A percentile compares a stretch with the other conserved stretches of the same genome.
phyloP scores from a whole-genome alignment of 768 basidiomycete species.

The Lactarius akahatsu region DNA sequence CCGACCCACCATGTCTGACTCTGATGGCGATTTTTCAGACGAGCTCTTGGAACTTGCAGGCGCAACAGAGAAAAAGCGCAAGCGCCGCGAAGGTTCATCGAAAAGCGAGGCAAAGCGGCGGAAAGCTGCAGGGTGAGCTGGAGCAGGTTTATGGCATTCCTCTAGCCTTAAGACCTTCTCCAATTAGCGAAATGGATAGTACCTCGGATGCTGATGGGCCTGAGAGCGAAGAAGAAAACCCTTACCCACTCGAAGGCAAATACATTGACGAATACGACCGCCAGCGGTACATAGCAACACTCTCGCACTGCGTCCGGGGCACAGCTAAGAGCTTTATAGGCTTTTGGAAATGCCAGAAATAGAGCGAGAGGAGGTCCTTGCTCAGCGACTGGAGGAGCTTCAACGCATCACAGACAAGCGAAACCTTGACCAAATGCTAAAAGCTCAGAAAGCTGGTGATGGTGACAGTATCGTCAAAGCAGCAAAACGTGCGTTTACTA shows the following conservation, averaged over 20 bases:
- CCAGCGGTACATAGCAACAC: constrained; percentile 52
- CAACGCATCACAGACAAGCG: constrained; percentile 70
- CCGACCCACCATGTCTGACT: constrained; percentile 45
- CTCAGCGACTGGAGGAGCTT: constrained; percentile 76
- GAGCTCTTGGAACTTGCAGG: constrained; percentile 83
- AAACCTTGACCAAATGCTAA: constrained; percentile 71
- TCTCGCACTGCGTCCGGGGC: constrained; percentile 29
- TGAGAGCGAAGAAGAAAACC: constrained; percentile 70
- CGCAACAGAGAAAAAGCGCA: constrained; percentile 63
- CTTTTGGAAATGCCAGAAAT: constrained; percentile 80
- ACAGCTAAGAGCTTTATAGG: constrained; percentile 41
- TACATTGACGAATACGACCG: constrained; percentile 85
- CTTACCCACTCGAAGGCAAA: constrained; percentile 90
- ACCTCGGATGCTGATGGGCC: constrained; percentile 51
- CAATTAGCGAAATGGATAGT: constrained; percentile 31
- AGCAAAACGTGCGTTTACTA: constrained; percentile 62
- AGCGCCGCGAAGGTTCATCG: constrained; percentile 50
- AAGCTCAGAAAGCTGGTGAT: constrained; percentile 55
- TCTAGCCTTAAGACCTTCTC: constrained; percentile 5
- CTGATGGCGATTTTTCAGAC: constrained; percentile 55
- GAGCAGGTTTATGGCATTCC: not conserved
- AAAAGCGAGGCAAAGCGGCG: constrained; percentile 59
- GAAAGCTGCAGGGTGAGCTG: constrained; percentile 66
- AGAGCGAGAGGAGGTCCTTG: constrained; percentile 84
- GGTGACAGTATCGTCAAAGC: constrained; percentile 67